Base-by-base conservation (phyloP, 192 early-diverging fungal genomes). In the Backusella macrospora region DNA sequence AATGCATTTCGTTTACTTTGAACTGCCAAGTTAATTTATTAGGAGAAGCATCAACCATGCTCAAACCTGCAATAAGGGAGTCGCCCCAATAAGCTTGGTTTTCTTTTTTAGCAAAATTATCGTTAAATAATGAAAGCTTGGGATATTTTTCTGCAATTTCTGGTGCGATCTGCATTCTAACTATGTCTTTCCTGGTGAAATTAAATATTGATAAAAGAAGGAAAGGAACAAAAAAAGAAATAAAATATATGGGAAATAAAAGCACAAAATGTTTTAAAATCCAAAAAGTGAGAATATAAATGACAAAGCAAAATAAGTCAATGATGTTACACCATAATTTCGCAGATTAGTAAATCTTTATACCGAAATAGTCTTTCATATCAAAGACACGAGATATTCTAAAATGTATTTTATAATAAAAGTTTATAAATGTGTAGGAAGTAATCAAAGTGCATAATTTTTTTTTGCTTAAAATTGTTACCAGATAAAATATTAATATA, bases 1-100 rank as follows among this genome's bases (percentile, higher is more conserved):
- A 66, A 40, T 79, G 78, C 18, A n/a, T 44, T n/a, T 74, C 69
- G 14, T 71, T 52, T n/a, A 79, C 78, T 15, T 55, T 23, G 6
- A 79, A 72, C 46, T 75, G 70, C 62, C 62, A 79, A 6, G 64
- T 63, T n/a, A 79, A 15, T 23, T 46, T 21, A 26, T 72, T 46
- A 13, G 73, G 70, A 16, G 39, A 29, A 16, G 68, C 78, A 39
- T 74, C 78, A 18, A 62, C 65, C 23, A 75, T 68, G 16, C 23
- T 52, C 15, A 79, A 34, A 1, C 21, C 29, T 6, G 1, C 39
- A 23, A 66, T 18, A 34, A 39, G 39, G 23, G n/a, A 1, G 26
- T 59, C 23, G 2, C 48, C 47, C 75, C 75, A 76, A 40, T 26
- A 59, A 23, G 21, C 52, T 0, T 29, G 52, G 52, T 0, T 59